These are phyloP conservation scores for Musa troglodytarum DNA, from an alignment of 176 grass and related monocot species.

Conservation along the genomic window DNA sequence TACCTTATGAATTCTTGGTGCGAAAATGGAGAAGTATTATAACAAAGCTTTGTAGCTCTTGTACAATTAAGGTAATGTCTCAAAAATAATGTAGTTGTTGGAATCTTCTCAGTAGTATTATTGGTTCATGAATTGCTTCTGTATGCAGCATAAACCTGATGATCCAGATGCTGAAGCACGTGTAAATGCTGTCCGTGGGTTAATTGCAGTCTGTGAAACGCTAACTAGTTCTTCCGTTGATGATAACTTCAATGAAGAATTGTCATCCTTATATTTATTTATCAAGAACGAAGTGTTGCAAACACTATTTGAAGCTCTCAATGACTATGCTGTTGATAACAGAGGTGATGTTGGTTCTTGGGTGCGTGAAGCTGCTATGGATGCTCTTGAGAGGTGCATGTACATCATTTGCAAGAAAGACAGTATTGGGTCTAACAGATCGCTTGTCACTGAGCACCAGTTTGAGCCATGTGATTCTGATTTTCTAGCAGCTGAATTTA, in stretches of 20 bases:
- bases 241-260: slow-evolving; percentile 24
- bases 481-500: slow-evolving; percentile 19
- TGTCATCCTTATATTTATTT: slow-evolving; percentile 40
- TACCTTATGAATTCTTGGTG: slow-evolving; percentile 71
- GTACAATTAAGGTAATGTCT: slow-evolving; percentile 63
- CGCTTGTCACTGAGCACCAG: slow-evolving; percentile 2
- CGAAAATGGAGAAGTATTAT: slow-evolving; percentile 65
- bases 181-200: slow-evolving; percentile 70
- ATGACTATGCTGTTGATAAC: slow-evolving; percentile 93
- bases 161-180: slow-evolving; percentile 93
- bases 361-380: slow-evolving; percentile 97
- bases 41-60: slow-evolving; percentile 77
- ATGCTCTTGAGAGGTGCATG: slow-evolving; percentile 66
- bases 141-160: slow-evolving; percentile 75
- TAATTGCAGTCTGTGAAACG: slow-evolving; percentile 76
- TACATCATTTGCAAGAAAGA: slow-evolving; percentile 77
- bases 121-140: slow-evolving; percentile 5
- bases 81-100: neutral
- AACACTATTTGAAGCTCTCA: slow-evolving; percentile 74
- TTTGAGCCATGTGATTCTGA: slow-evolving; percentile 21
- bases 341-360: slow-evolving; percentile 97
- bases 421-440: slow-evolving; percentile 20
- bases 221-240: slow-evolving; percentile 43
- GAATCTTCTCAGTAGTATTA: neutral
- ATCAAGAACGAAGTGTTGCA: slow-evolving; percentile 65